Evolutionary conservation across 345 rosid species (phyloP).

Genomic region (Lenwebbia sp.): DNA sequence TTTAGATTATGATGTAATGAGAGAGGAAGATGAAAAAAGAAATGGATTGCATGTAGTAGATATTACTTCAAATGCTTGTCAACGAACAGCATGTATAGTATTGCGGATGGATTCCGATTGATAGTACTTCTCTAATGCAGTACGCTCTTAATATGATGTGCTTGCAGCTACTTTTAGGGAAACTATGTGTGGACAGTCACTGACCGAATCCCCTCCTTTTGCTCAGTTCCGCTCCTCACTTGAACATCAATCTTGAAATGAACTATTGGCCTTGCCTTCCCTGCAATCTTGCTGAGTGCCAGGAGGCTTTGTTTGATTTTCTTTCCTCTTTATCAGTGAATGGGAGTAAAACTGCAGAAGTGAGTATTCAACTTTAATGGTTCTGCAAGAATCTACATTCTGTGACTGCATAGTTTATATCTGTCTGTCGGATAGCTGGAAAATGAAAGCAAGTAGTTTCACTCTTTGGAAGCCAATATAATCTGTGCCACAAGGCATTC

Average conservation of each 20-base stretch:
- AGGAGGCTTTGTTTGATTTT: constrained; percentile 78
- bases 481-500: neutral
- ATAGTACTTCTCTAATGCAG: neutral
- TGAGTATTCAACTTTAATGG: constrained; percentile 42
- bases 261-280: constrained; percentile 94
- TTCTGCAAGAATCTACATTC: neutral
- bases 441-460: neutral
- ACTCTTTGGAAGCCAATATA: neutral
- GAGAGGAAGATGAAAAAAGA: neutral
- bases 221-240: constrained; percentile 80
- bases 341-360: constrained; percentile 85
- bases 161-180: neutral
- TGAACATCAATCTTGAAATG: constrained; percentile 97
- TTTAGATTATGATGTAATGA: neutral
- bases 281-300: constrained; percentile 79
- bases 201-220: neutral
- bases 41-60: neutral
- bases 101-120: neutral
- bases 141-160: neutral
- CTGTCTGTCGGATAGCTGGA: neutral
- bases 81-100: neutral
- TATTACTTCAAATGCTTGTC: neutral
- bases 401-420: neutral
- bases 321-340: constrained; percentile 54
- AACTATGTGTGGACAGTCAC: neutral